A percentile compares a stretch with the other conserved stretches of the same genome.
phyloP scores from a whole-genome alignment of 225 moss, liverwort and hornwort species.

The Thuidium tamariscinum region DNA sequence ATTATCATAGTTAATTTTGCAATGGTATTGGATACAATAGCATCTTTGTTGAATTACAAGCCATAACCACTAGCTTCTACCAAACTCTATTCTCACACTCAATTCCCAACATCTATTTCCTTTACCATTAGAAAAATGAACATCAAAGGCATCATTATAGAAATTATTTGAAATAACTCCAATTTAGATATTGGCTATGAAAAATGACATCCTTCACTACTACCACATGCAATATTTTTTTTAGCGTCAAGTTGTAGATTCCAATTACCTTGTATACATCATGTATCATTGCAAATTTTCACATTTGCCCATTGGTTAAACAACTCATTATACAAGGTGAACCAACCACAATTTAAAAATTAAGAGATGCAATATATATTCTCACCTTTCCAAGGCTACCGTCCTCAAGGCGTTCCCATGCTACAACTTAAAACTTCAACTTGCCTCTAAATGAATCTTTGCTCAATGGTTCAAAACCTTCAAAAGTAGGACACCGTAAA shows the following conservation, averaged over 20 bases:
- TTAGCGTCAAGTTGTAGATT: background rate
- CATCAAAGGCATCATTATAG: background rate
- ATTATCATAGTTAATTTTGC: background rate
- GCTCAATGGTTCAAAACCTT: conserved; percentile 66
- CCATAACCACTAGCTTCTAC: too few relatives aligned
- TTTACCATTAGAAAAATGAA: background rate
- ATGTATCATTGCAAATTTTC: background rate
- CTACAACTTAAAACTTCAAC: conserved; percentile 63
- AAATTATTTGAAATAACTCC: background rate
- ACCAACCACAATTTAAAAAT: background rate
- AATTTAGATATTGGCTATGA: background rate
- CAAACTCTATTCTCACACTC: too few relatives aligned
- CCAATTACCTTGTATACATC: background rate
- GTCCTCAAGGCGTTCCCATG: conserved; percentile 46
- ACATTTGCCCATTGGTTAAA: background rate
- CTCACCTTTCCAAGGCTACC: conserved; percentile 50
- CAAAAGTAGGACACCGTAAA: conserved; percentile 62
- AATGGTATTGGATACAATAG: background rate
- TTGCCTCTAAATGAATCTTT: conserved; percentile 64
- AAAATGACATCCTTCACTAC: background rate
- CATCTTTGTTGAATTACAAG: background rate
- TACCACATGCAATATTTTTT: background rate
- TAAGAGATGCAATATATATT: background rate
- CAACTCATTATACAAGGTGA: background rate
- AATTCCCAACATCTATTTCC: background rate